Evolutionary conservation across 2,329 filamentous ascomycete species (phyloP), one percentile per base, ranked within the genome.

Genomic region (Phaeosphaeriaceae sp.): DNA sequence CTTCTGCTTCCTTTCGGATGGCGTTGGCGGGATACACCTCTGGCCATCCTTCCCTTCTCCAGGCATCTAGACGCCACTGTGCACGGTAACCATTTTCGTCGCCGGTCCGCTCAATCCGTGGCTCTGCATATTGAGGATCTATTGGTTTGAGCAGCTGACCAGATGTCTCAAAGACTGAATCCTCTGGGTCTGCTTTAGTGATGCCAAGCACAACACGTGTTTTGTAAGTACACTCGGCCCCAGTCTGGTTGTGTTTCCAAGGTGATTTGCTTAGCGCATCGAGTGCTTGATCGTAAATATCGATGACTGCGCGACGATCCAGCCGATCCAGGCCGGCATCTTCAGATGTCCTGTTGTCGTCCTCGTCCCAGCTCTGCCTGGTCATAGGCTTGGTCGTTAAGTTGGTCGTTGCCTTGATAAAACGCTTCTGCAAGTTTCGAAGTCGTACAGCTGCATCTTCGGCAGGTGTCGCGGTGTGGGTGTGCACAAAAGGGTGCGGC

Each of bases 1-100:
- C 22, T 31, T 13, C 20, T 24, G 24, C 48, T 51, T 59, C 61
- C 5, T 22, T 33, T 53, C 51, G 31, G 2, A 66, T 53, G 9
- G 64, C 63, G 19, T 50, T 36, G 17, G 1, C 47, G 2, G 63
- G 62, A 36, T 50, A 61, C 2, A 25, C 41, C 1, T 42, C 22
- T 1, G 67, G 67, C 65, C 67, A 69, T 1, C 64, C 62, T 2
- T 66, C 62, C 4, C 50, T 48, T 48, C 63, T 60, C 65, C 67
- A 68, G 15, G 56, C 58, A n/a, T 48, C 50, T n/a, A 69, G 27
- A 7, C 65, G 33, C 24, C 21, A 52, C 1, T 58, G 55, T 2
- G 60, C 55, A 6, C 48, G 51, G 20, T 58, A 48, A 1, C 51
- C 48, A 9, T 53, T 27, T 1, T 44, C 13, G 24, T 57, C 56